A percentile compares a stretch with the other conserved stretches of the same genome.
phyloP scores from a whole-genome alignment of 805 yeast genomes.

The Ogataea haglerorum region DNA sequence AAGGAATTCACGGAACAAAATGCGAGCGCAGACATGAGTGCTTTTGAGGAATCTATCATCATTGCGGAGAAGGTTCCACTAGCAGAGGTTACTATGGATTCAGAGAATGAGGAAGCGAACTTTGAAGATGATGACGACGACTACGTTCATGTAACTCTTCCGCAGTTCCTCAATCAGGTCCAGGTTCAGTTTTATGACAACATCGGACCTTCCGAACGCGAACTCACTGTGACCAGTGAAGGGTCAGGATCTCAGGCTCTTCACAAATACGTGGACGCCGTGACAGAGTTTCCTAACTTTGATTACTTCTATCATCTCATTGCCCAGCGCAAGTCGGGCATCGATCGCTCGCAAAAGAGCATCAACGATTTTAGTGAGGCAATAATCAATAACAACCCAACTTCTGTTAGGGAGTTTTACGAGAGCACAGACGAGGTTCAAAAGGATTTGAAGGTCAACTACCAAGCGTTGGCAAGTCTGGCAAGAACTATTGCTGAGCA shows the following conservation, averaged over 20 bases:
- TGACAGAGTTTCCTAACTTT: constrained; percentile 28
- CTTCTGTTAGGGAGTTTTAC: constrained; percentile 31
- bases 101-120: constrained; percentile 20
- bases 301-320: constrained; percentile 30
- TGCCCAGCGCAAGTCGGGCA: constrained; percentile 28
- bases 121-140: constrained; percentile 26
- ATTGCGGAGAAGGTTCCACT: constrained; percentile 30
- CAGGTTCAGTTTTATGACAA: constrained; percentile 31
- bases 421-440: constrained; percentile 25
- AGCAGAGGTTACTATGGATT: constrained; percentile 29
- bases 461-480: constrained; percentile 31
- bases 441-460: constrained; percentile 26
- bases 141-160: constrained; percentile 27
- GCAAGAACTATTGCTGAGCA: constrained; percentile 30
- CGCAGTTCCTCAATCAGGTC: constrained; percentile 28
- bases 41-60: constrained; percentile 19
- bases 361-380: constrained; percentile 28
- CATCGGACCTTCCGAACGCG: constrained; percentile 31
- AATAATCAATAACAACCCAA: constrained; percentile 31
- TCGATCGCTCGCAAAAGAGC: constrained; percentile 25
- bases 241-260: constrained; percentile 19
- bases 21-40: constrained; percentile 14
- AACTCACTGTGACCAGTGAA: constrained; percentile 13
- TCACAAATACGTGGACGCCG: constrained; percentile 29
- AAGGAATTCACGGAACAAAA: background rate